A percentile compares a stretch with the other conserved stretches of the same genome.
Evolutionary conservation across 2,329 filamentous ascomycete genomes (phyloP).

Genomic region (Pseudogymnoascus sp.): DNA sequence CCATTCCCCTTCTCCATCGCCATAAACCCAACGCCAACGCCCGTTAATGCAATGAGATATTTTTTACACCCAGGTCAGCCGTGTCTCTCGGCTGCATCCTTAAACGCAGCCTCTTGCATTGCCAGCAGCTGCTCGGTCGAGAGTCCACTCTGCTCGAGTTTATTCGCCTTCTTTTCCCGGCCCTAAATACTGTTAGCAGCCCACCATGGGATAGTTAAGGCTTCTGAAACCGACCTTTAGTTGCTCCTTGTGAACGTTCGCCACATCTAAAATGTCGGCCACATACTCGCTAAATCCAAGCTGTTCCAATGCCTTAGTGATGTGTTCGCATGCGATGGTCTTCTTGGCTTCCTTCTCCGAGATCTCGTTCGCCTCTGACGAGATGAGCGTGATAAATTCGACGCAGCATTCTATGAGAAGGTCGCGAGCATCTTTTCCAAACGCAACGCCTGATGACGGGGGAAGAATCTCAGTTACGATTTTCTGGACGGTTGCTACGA

Average conservation of each 20-base stretch:
- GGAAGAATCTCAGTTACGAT: slow-evolving; percentile 93
- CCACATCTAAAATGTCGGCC: slow-evolving; percentile 74
- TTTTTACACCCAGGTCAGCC: slow-evolving; percentile 17
- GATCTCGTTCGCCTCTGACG: slow-evolving; percentile 98
- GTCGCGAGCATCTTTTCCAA: slow-evolving; percentile 91
- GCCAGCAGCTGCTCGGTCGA: slow-evolving; percentile 81
- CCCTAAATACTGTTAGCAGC: slow-evolving; percentile 44
- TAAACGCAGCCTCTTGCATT: slow-evolving; percentile 87
- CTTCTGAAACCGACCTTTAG: slow-evolving; percentile 59
- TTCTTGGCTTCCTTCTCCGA: slow-evolving; percentile 98
- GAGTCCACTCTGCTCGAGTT: slow-evolving; percentile 90
- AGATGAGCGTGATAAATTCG: slow-evolving; percentile 96
- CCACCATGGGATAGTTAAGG: slow-evolving; percentile 8
- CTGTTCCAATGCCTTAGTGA: slow-evolving; percentile 86
- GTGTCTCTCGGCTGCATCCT: slow-evolving; percentile 47
- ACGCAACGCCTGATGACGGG: slow-evolving; percentile 66
- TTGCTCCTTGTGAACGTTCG: slow-evolving; percentile 83
- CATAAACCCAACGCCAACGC: slow-evolving; percentile 9
- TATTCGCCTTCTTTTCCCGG: slow-evolving; percentile 93
- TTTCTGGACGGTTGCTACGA: slow-evolving; percentile 60
- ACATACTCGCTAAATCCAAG: slow-evolving; percentile 92
- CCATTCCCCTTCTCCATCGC: not conserved
- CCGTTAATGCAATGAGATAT: not conserved
- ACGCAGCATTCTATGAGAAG: slow-evolving; percentile 97
- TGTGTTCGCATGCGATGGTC: slow-evolving; percentile 96